A percentile compares a stretch with the other conserved stretches of the same genome.
phyloP scores from a whole-genome alignment of 257 asterid species.

The Craterostigma plantagineum region DNA sequence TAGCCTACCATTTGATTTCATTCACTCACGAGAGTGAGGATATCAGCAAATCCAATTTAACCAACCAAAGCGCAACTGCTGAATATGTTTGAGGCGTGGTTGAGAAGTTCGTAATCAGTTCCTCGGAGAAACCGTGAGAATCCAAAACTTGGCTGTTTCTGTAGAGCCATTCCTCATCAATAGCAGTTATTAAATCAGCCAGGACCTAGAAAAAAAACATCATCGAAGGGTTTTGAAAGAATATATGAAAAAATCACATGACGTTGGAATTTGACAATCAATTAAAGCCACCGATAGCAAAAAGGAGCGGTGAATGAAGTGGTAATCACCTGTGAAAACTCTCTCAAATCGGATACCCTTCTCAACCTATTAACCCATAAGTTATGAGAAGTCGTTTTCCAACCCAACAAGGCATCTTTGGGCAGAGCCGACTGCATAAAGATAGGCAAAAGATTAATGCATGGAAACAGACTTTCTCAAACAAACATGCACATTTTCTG shows the following conservation, averaged over 20 bases:
- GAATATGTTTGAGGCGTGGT: conserved; percentile 71
- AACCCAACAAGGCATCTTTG: conserved; percentile 56
- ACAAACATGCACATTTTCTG: background rate
- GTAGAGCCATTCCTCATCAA: conserved; percentile 65
- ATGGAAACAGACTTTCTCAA: background rate
- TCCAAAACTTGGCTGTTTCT: conserved; percentile 18
- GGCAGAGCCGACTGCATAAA: conserved; percentile 72
- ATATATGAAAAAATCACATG: background rate
- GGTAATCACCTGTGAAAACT: conserved; percentile 79
- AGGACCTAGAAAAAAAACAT: conserved; percentile 39
- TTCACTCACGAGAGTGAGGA: too few species aligned
- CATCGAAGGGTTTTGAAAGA: conserved; percentile 7
- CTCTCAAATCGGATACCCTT: conserved; percentile 61
- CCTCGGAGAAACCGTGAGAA: conserved; percentile 30
- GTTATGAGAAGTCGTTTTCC: conserved; percentile 78
- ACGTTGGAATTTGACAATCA: too few species aligned
- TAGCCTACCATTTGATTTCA: too few species aligned
- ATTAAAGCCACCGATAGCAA: too few species aligned
- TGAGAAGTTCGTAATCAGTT: conserved; percentile 44
- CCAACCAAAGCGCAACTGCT: conserved; percentile 83
- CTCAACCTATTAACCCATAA: conserved; percentile 90
- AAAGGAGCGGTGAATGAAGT: too few species aligned
- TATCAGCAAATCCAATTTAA: conserved; percentile 55
- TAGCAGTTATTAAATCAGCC: conserved; percentile 63
- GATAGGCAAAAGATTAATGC: conserved; percentile 6